phyloP scores from a whole-genome alignment of 257 asterid genomes.

The Solanum appendiculatum region DNA sequence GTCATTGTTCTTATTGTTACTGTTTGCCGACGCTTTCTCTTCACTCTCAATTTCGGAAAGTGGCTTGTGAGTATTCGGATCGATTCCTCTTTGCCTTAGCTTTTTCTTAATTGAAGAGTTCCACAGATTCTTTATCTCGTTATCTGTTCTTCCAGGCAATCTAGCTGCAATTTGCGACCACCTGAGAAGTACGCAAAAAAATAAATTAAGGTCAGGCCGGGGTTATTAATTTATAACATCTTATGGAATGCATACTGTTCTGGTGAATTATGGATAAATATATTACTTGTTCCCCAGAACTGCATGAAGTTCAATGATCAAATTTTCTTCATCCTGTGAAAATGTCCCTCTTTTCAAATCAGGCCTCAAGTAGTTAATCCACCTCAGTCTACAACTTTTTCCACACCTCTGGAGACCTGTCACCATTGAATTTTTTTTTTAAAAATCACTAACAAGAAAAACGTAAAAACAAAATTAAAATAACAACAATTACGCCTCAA shows the following conservation, averaged over 20 bases:
- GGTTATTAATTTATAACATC: not conserved
- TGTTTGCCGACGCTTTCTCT: conserved; percentile 14
- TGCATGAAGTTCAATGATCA: conserved; percentile 82
- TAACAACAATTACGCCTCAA: not conserved
- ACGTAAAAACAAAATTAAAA: not conserved
- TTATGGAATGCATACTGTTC: not conserved
- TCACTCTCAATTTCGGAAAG: conserved; percentile 39
- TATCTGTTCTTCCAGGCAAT: conserved; percentile 86
- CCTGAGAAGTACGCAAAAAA: conserved; percentile 16
- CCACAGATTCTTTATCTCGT: conserved; percentile 89
- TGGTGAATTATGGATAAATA: not conserved
- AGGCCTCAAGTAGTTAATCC: conserved; percentile 91
- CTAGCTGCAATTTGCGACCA: conserved; percentile 95
- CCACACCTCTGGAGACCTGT: conserved; percentile 81
- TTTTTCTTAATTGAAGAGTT: conserved; percentile 88
- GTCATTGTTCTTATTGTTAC: conserved; percentile 24
- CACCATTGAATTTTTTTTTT: not conserved
- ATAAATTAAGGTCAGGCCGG: not conserved
- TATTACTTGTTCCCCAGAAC: conserved; percentile 80
- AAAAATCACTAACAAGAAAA: not conserved
- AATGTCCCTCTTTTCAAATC: conserved; percentile 90
- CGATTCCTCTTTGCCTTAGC: conserved; percentile 76
- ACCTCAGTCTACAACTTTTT: conserved; percentile 84
- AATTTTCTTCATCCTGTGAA: conserved; percentile 71
- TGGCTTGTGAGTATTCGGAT: conserved; percentile 81